Evolutionary conservation across 1,139 yeast species (phyloP), one percentile per base, ranked within the genome.

Genomic region (Kluyveromyces sp.): DNA sequence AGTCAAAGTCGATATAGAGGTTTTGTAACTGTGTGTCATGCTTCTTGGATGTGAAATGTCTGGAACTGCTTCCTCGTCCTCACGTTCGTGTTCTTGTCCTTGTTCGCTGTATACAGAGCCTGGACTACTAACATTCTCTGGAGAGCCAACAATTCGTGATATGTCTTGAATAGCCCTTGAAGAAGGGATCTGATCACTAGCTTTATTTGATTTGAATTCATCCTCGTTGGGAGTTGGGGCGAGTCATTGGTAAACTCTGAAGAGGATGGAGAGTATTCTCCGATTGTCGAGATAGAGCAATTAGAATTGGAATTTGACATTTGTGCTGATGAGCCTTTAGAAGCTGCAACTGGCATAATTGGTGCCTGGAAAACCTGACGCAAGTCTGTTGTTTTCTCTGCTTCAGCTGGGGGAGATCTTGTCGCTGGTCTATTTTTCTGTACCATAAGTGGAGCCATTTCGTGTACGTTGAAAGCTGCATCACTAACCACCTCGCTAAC

Each of bases 201-300:
- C 37, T 8, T 44, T 50, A 1, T 42, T 40, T n/a, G 37, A 37
- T 10, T 37, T 42, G 30, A 49, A 49, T 29, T 51, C 50, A 7
- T 50, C 53, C n/a, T 48, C 47, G 31, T 41, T 49, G 30, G 47
- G n/a, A 53, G 43, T 42, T 53, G 56, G 8, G 66, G 66, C 3
- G 65, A 62, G 30, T 63, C 67, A 43, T 56, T 60, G 2, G 65
- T 60, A 55, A 67, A 61, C 44, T 69, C 73, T 1, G 72, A 66
- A 2, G 72, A 67, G 8, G 71, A 67, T 15, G 74, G 74, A 1
- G 73, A 69, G 52, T 65, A 71, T 26, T 71, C 72, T 1, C 74
- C 74, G 38, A 71, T 69, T 2, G 72, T 56, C 4, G 65, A 56
- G 30, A 63, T 54, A 10, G 68, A 59, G 47, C 58, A 51, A 34